Evolutionary conservation across 257 asterid genomes (phyloP), one percentile per base, ranked within the genome.

Genomic region (Mentha longifolia): DNA sequence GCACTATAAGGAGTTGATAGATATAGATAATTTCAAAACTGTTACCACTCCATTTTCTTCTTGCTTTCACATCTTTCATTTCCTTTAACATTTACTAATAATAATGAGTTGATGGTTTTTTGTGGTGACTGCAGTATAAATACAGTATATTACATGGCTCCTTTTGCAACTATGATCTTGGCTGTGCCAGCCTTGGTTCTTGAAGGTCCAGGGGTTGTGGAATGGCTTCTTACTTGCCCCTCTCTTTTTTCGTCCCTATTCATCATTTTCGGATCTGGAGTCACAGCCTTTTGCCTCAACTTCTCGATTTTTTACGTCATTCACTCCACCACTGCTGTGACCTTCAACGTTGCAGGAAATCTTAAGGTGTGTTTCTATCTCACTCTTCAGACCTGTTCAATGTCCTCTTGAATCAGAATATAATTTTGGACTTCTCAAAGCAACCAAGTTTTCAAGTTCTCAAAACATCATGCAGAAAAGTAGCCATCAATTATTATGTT

Each of bases 291-390:
- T 73, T 94, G 96, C 79, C 94, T 94, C 61, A 94, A 92, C 80
- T 94, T 94, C 82, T 94, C 97, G 9, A 93, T 93, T 79, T 93
- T 93, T 75, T 93, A 93, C 37, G 98, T 93, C 68, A 93, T 93
- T 70, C 99, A 92, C 85, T 91, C 99, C 50, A 94, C 99, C 9
- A 89, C 97, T 43, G 99, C 99, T 14, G 98, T 94, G 62, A 94
- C 99, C 65, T 94, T 94, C 84, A 94, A 94, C 70, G 99, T 94
- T 61, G 99, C 99, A 7, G 99, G 99, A 85, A 94, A 94, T 74
- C 95, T 94, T 11, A 94, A 94, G 99, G 99, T 94, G 31, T 22
- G 68, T 35, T 16, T 71, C 65, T 55, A 31, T 41, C 72, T 76
- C 70, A 31, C 22, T 20, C 72, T 69, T 9, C 11, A 16, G 10